A percentile compares a stretch with the other conserved stretches of the same genome.
Evolutionary conservation across 176 grass and related monocot species (phyloP).

Genomic region (Secale cereale): DNA sequence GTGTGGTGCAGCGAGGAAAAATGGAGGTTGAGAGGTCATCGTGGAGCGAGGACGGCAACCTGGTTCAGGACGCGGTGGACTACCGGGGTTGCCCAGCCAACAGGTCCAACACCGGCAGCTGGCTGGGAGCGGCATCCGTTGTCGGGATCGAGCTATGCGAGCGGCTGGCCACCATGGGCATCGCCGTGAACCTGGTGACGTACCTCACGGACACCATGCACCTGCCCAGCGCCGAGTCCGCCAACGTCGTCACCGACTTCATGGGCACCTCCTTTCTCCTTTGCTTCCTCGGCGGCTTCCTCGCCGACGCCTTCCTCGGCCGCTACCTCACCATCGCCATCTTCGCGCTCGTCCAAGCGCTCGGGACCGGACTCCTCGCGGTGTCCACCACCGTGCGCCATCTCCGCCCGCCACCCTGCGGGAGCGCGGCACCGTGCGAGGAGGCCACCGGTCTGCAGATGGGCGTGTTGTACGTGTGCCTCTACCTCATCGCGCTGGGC

Average conservation of each 20-base stretch:
- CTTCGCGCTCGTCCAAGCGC: conserved; percentile 62
- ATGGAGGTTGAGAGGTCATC: neutral
- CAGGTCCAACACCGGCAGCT: conserved; percentile 69
- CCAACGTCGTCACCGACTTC: conserved; percentile 91
- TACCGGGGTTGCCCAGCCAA: conserved; percentile 67
- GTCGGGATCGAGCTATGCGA: conserved; percentile 87
- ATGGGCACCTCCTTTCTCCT: conserved; percentile 92
- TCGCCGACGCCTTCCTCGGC: conserved; percentile 89
- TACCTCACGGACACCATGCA: conserved; percentile 84
- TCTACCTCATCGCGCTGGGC: neutral
- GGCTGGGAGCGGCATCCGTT: conserved; percentile 59
- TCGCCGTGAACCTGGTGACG: conserved; percentile 83
- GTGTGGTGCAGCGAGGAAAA: neutral
- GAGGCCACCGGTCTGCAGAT: neutral
- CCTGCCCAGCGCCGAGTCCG: conserved; percentile 67
- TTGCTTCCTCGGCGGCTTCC: conserved; percentile 83
- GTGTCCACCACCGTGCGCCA: conserved; percentile 49
- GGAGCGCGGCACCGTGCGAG: neutral
- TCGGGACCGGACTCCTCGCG: conserved; percentile 65
- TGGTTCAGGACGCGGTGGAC: conserved; percentile 60
- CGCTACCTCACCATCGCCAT: conserved; percentile 88
- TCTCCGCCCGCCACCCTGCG: conserved; percentile 43
- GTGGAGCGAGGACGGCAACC: conserved; percentile 9
- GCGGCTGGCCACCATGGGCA: conserved; percentile 90
- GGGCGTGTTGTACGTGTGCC: neutral